Percentiles rank a stretch among this genome's conserved stretches.
phyloP scores from a whole-genome alignment of 2,329 filamentous ascomycete genomes.

The Dothiorella sarmentorum region DNA sequence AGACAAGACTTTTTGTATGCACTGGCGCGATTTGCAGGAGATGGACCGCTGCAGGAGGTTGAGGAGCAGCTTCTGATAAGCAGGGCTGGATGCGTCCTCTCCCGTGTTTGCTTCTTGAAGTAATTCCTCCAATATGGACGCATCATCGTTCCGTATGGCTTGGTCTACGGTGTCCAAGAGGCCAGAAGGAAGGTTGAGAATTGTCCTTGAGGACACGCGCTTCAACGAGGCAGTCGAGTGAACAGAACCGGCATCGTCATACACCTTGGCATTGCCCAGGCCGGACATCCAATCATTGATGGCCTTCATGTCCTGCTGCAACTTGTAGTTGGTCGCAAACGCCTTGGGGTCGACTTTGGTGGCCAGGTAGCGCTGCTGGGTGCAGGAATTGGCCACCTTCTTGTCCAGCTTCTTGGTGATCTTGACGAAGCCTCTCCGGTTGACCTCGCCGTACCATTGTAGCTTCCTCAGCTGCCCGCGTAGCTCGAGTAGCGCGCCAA shows the following conservation, averaged over 20 bases:
- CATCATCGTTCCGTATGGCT: constrained; percentile 67
- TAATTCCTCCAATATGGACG: constrained; percentile 51
- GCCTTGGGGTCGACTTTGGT: constrained; percentile 86
- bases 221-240: constrained; percentile 69
- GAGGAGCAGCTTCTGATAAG: constrained; percentile 66
- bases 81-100: constrained; percentile 45
- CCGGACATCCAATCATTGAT: constrained; percentile 92
- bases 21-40: constrained; percentile 63
- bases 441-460: constrained; percentile 97
- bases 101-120: constrained; percentile 57
- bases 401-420: constrained; percentile 99
- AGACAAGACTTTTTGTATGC: constrained; percentile 67
- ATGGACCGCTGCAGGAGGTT: constrained; percentile 78
- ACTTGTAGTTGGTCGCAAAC: constrained; percentile 72
- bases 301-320: constrained; percentile 57
- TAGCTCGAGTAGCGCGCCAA: constrained; percentile 84
- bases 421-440: constrained; percentile 90
- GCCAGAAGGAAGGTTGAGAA: constrained; percentile 66
- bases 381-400: constrained; percentile 72
- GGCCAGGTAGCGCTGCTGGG: constrained; percentile 81
- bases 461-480: constrained; percentile 84
- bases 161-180: constrained; percentile 70
- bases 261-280: constrained; percentile 71
- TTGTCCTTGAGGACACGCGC: constrained; percentile 70
- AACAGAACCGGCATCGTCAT: constrained; percentile 70